Evolutionary conservation across 2,329 filamentous ascomycete species (phyloP), one percentile per base, ranked within the genome.

Genomic region (Ilyonectria destructans): DNA sequence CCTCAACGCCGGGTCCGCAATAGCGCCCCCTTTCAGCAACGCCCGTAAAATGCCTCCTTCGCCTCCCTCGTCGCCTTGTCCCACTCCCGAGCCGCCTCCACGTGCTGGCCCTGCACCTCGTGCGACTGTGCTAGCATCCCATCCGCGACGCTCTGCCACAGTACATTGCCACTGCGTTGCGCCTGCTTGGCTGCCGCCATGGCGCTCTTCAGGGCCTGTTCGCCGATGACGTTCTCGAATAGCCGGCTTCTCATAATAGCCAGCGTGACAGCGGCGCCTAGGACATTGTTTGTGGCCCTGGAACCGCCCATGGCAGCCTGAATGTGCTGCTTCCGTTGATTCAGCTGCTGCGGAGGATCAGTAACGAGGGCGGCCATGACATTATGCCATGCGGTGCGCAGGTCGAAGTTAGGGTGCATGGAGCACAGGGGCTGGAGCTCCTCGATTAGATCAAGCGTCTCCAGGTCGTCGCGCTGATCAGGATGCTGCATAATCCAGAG

Each of bases 191-290:
- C 87, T 26, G 90, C 92, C 1, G 93, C 92, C 70, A 88, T 87
- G 5, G 92, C 91, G 76, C 92, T 93, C 82, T 95, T 95, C 67
- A 93, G 86, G 0, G 92, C 92, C 79, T 95, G 93, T 66, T 93
- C 92, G 57, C 94, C 94, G 4, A 97, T 90, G 15, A 95, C 92
- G 67, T 92, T 92, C 52, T 92, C 91, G 80, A 95, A 98, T 76
- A 97, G 92, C 58, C 91, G 89, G 76, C 88, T 90, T 59, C 93
- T 92, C 92, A 98, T 97, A 71, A 96, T 91, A 73, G 91, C 95
- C 67, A 98, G 88, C 6, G 92, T 91, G 71, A 98, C 92, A 55
- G 91, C 91, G n/a, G 95, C 87, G 61, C 95, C 92, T 71, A 97
- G 93, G 33, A 89, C 89, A 78, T 97, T 97, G 62, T 86, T 86